Evolutionary conservation across 495 filamentous ascomycete species (phyloP), one percentile per base, ranked within the genome.

Genomic region (Tuber indicum): DNA sequence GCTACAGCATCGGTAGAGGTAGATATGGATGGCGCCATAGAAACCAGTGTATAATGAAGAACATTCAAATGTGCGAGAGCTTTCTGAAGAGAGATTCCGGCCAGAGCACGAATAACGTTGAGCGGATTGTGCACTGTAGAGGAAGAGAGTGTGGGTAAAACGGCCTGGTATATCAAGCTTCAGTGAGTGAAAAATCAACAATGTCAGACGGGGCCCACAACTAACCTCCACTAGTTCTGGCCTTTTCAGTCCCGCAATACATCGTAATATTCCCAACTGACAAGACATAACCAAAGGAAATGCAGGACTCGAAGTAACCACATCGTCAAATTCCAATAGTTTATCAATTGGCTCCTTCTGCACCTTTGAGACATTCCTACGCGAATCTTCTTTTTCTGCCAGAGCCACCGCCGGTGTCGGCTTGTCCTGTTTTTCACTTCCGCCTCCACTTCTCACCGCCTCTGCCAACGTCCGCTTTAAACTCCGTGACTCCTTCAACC

Each of bases 401-500:
- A 82, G 84, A 83, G 75, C 81, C 79, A 80, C 82, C 49, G 46
- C 62, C 43, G 72, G 76, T 36, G 79, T 49, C 49, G 77, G 72
- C 49, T 78, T 75, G 39, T 75, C 66, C 39, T 71, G 75, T 42
- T 66, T 78, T 71, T 21, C 46, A 71, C 73, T 74, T 62, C 72
- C 72, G 1, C 74, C 41, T 17, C 69, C 58, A 39, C 41, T 71
- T 21, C 73, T 45, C 26, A 81, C 85, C 58, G 82, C 83, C 58
- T 75, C 85, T 72, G 87, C 90, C 81, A 91, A 86, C 82, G 88
- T 88, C 82, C 85, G 87, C 84, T 91, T 97, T 84, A 91, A 86
- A 41, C 86, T 86, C 80, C 89, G 87, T 47, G 97, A 84, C 84
- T 98, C 94, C 80, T 91, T 93, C 75, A 91, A 85, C 9, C 95